Base-by-base conservation (phyloP, 225 moss, liverwort and hornwort genomes). In the Bryum argenteum region DNA sequence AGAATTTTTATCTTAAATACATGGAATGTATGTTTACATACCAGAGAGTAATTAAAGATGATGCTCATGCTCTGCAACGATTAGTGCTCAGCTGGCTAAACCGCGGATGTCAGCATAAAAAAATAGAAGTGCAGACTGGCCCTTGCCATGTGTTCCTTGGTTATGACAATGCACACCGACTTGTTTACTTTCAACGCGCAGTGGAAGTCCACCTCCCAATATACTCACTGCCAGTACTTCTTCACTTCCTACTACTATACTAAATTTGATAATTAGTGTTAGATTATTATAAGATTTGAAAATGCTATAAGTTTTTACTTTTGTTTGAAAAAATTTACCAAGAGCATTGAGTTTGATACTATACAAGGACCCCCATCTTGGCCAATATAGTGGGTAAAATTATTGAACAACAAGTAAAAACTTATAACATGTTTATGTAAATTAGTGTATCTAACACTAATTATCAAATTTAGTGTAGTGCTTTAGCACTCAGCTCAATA, bases 401-500 rank as follows among this genome's bases (percentile, higher is more conserved):
- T n/a, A n/a, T n/a, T n/a, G n/a, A n/a, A n/a, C n/a, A n/a, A n/a
- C n/a, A n/a, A n/a, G n/a, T n/a, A n/a, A n/a, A n/a, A n/a, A n/a
- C n/a, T n/a, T n/a, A n/a, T n/a, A n/a, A n/a, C n/a, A n/a, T n/a
- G n/a, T n/a, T n/a, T n/a, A n/a, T n/a, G n/a, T n/a, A n/a, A n/a
- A n/a, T n/a, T n/a, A n/a, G n/a, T n/a, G n/a, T n/a, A n/a, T n/a
- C n/a, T n/a, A n/a, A n/a, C n/a, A n/a, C n/a, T n/a, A n/a, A n/a
- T n/a, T n/a, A n/a, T n/a, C n/a, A n/a, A n/a, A n/a, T n/a, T n/a
- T n/a, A n/a, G n/a, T n/a, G n/a, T n/a, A 63, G 20, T 3, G 69
- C 64, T 67, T 41, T n/a, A 10, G 63, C 23, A 59, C 8, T 65
- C 77, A 81, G 65, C 8, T 65, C 77, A 81, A 73, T 73, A 81